Conservation (phyloP, 192 early-diverging fungal genomes). For the Entomortierella beljakovae region DNA sequence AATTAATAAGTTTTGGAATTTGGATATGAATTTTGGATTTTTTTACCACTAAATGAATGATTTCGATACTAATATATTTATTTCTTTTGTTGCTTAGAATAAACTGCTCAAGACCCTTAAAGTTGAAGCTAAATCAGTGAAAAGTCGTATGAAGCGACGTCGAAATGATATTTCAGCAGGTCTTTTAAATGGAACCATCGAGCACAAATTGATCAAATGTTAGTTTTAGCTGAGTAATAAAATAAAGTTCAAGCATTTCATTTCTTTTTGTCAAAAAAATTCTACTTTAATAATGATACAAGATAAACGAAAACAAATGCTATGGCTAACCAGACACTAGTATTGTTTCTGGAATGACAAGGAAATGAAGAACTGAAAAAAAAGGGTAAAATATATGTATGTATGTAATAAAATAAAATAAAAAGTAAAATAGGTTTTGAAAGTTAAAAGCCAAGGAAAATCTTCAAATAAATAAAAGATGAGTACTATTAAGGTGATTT, state of each 20-base stretch:
- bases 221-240: not conserved
- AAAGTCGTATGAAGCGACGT: constrained; percentile 59
- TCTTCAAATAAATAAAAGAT: no score
- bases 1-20: constrained; percentile 16
- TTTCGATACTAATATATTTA: not conserved
- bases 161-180: constrained; percentile 53
- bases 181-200: constrained; percentile 61
- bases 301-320: not conserved
- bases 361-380: not conserved
- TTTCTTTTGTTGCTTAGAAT: constrained; percentile 24
- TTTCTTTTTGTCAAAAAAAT: not conserved
- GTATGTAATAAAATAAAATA: no score
- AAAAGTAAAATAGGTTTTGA: no score
- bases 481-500: no score
- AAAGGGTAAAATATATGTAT: not conserved
- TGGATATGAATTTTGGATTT: no score
- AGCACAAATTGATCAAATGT: constrained; percentile 26
- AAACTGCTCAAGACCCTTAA: constrained; percentile 41
- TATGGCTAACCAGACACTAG: not conserved
- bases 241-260: not conserved
- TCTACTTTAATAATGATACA: not conserved
- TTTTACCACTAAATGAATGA: not conserved
- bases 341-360: not conserved
- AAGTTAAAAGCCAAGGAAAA: no score
- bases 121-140: constrained; percentile 56